Evolutionary conservation across 2,329 filamentous ascomycete species (phyloP), one percentile per base, ranked within the genome.

Genomic region (Uncinocarpus reesii): DNA sequence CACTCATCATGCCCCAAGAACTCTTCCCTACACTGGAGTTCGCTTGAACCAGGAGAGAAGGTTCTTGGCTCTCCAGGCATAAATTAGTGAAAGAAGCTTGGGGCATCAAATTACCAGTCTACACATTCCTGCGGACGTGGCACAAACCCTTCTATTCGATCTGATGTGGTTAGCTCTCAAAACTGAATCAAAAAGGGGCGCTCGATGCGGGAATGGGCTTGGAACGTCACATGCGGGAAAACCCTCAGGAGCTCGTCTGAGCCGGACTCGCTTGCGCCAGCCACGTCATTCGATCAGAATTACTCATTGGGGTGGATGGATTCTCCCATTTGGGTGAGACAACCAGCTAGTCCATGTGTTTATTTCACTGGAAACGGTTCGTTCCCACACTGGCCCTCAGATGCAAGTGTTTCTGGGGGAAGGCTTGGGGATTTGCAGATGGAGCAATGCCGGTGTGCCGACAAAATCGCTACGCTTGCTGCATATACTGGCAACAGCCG

Each of bases 281-380:
- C 41, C 41, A 43, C 41, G 41, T 43, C 41, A 43, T 43, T 32
- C 28, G 1, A 23, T 24, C 28, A 32, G 8, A 43, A 43, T 23
- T 8, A 43, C 7, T 34, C 41, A 20, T 43, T 32, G 41, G 20
- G 15, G 26, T n/a, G 7, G 41, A 21, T 7, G 28, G 7, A 31
- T 16, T 32, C 23, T 28, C 16, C 16, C 11, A 38, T 21, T 18
- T 42, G 8, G 40, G 10, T 32, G 40, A 8, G 28, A 32, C 3
- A 4, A 2, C 2, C 10, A 20, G 23, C 38, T 15, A 11, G 24
- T n/a, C 26, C 15, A 32, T 31, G 40, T 29, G 40, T 26, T 42
- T 21, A 13, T 18, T 21, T 31, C 24, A 42, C 15, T 21, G 40
- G 24, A 32, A 31, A 42, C 16, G n/a, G 16, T 31, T 32, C 26